Evolutionary conservation across 345 rosid species (phyloP).

Genomic region (Lumnitzera littorea): DNA sequence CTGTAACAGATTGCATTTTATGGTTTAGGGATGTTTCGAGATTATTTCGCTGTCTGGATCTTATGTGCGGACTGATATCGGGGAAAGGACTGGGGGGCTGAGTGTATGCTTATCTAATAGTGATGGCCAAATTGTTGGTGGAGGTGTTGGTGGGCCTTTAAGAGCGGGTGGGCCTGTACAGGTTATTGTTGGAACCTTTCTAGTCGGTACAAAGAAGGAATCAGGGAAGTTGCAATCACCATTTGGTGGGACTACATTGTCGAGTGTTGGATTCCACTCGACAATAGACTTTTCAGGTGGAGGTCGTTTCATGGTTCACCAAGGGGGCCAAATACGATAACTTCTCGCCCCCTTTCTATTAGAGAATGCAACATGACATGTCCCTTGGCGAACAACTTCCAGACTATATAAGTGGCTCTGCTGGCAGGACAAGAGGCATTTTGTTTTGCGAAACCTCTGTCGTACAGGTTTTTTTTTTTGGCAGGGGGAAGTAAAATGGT

Average conservation of each 20-base stretch:
- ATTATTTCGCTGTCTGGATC: constrained; percentile 83
- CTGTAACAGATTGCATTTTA: constrained; percentile 5
- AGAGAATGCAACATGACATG: too few relatives aligned
- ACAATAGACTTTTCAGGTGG: constrained; percentile 3
- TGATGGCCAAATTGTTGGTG: constrained; percentile 85
- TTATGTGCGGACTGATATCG: constrained; percentile 58
- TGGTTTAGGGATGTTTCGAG: constrained; percentile 75
- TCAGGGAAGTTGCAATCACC: constrained; percentile 8
- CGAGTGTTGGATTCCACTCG: constrained; percentile 7
- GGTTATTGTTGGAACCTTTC: constrained; percentile 14
- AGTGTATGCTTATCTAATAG: constrained; percentile 67
- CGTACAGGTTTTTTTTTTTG: too few relatives aligned
- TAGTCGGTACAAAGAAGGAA: constrained; percentile 7
- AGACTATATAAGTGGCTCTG: too few relatives aligned
- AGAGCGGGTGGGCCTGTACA: constrained; percentile 65
- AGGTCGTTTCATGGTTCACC: constrained; percentile 7
- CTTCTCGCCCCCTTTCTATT: not conserved
- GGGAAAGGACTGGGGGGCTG: constrained; percentile 81
- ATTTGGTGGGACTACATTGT: constrained; percentile 2
- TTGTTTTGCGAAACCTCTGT: too few relatives aligned
- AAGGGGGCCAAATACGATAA: constrained; percentile 7
- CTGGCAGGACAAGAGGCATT: too few relatives aligned
- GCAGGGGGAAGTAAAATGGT: too few relatives aligned
- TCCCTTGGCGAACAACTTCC: too few relatives aligned
- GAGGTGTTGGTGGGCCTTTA: constrained; percentile 80